A percentile compares a stretch with the other conserved stretches of the same genome.
Evolutionary conservation across 768 basidiomycete species (phyloP).

Genomic region (Lactarius evosmus): DNA sequence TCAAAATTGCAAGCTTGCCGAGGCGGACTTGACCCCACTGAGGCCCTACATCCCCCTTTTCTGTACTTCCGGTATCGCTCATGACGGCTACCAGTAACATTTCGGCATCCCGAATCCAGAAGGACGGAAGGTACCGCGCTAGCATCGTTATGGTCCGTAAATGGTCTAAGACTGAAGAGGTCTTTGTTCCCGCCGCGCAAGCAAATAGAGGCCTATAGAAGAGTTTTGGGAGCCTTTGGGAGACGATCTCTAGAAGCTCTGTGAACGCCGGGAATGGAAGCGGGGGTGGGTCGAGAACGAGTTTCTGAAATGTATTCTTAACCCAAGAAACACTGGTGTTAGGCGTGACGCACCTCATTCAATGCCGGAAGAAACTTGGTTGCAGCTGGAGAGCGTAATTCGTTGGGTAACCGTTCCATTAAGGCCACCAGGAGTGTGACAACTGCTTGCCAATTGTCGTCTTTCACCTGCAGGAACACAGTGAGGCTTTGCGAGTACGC

Average conservation of each 20-base stretch:
- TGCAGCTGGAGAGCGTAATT: slow-evolving; percentile 43
- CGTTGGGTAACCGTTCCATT: slow-evolving; percentile 47
- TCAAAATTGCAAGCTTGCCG: slow-evolving; percentile 59
- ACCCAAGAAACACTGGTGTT: neutral
- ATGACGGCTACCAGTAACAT: slow-evolving; percentile 72
- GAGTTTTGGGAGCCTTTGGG: slow-evolving; percentile 51
- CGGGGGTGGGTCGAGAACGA: slow-evolving; percentile 52
- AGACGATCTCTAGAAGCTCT: slow-evolving; percentile 49
- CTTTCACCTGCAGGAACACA: slow-evolving; percentile 36
- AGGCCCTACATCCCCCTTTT: slow-evolving; percentile 24
- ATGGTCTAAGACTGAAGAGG: slow-evolving; percentile 52
- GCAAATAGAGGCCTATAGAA: slow-evolving; percentile 73
- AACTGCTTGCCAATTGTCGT: slow-evolving; percentile 43
- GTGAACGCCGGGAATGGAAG: slow-evolving; percentile 46
- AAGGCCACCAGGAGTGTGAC: slow-evolving; percentile 43
- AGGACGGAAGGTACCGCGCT: slow-evolving; percentile 53
- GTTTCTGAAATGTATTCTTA: slow-evolving; percentile 36
- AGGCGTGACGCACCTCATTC: slow-evolving; percentile 44
- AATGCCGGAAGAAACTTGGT: slow-evolving; percentile 44
- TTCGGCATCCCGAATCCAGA: slow-evolving; percentile 67
- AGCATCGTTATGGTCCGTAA: slow-evolving; percentile 52
- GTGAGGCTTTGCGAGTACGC: neutral
- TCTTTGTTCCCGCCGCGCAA: slow-evolving; percentile 63
- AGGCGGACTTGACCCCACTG: slow-evolving; percentile 50
- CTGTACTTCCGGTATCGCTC: slow-evolving; percentile 42